Evolutionary conservation across 768 basidiomycete genomes (phyloP).

Genomic region (Chiua virens): DNA sequence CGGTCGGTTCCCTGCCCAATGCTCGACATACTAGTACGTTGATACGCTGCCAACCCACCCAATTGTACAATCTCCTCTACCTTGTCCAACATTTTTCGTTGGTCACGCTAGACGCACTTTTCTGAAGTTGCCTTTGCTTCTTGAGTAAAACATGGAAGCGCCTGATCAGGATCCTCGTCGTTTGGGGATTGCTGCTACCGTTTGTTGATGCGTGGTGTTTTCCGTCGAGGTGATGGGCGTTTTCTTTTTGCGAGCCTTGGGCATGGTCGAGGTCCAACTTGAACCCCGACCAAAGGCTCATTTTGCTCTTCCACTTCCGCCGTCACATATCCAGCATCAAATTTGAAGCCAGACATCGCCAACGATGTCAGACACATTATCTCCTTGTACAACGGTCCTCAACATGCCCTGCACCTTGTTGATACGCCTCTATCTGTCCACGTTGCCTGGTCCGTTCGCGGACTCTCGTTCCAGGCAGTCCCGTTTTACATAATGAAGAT

Average conservation of each 20-base stretch:
- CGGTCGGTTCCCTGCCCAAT: conserved; percentile 79
- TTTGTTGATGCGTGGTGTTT: neutral
- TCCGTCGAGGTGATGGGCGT: conserved; percentile 39
- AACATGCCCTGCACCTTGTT: too few relatives aligned
- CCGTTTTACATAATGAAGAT: too few relatives aligned
- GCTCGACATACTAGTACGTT: conserved; percentile 77
- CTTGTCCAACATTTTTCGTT: conserved; percentile 39
- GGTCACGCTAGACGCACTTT: conserved; percentile 14
- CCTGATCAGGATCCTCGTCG: conserved; percentile 74
- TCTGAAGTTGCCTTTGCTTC: conserved; percentile 54
- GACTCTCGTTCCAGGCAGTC: too few relatives aligned
- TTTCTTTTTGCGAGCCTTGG: conserved; percentile 45
- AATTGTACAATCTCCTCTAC: conserved; percentile 66
- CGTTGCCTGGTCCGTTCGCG: too few relatives aligned
- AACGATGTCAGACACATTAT: too few relatives aligned
- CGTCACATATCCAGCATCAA: too few relatives aligned
- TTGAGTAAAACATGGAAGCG: conserved; percentile 81
- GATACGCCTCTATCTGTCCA: too few relatives aligned
- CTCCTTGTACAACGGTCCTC: too few relatives aligned
- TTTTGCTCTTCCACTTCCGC: too few relatives aligned
- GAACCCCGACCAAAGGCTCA: too few relatives aligned
- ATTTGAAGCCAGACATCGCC: too few relatives aligned
- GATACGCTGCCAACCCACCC: conserved; percentile 80
- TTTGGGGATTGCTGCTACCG: conserved; percentile 51
- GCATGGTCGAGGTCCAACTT: conserved; percentile 18